Evolutionary conservation across 2,329 filamentous ascomycete species (phyloP), one percentile per base, ranked within the genome.

Genomic region (Scedosporium minutisporum): DNA sequence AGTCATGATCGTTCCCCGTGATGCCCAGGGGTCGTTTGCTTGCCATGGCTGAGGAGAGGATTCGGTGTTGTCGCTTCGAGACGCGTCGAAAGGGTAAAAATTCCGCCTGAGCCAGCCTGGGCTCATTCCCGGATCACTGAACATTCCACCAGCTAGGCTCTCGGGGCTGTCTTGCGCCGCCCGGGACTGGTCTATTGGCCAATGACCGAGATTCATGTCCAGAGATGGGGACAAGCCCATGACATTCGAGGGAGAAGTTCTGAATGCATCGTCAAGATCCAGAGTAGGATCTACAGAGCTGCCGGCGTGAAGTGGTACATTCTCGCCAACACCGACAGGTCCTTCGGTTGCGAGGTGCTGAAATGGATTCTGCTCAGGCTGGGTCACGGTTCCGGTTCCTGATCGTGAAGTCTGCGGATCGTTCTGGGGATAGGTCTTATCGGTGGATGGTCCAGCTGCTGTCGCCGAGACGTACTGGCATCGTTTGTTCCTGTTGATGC

Each of bases 401-500:
- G 51, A 23, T 23, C 12, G 51, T 27, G 51, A 12, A 23, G 51
- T 27, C 23, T 55, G 51, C 18, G 51, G 51, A 23, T 55, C 51
- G 23, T 25, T 55, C 10, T 55, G 51, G 10, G 51, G 51, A 12
- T 55, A 6, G 23, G 12, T 29, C 51, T 27, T 55, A 12, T 55
- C 51, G 23, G 3, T 23, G 21, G 51, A 23, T 6, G 51, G 12
- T 1, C 18, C 51, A 23, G 51, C 12, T 27, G 51, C 21, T 10
- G 51, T 27, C 12, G 51, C 29, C 51, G 51, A 55, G 14, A 55
- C 51, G 23, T 55, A 55, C 51, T 55, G 51, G 23, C 51, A 55
- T 55, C 51, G 18, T 25, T 55, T 55, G 51, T 55, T 55, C 21
- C 61, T 57, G 33, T 58, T 42, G n/a, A 57, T 42, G 53, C 61